Evolutionary conservation across 257 asterid genomes (phyloP).

Genomic region (Schizonepeta tenuifolia): DNA sequence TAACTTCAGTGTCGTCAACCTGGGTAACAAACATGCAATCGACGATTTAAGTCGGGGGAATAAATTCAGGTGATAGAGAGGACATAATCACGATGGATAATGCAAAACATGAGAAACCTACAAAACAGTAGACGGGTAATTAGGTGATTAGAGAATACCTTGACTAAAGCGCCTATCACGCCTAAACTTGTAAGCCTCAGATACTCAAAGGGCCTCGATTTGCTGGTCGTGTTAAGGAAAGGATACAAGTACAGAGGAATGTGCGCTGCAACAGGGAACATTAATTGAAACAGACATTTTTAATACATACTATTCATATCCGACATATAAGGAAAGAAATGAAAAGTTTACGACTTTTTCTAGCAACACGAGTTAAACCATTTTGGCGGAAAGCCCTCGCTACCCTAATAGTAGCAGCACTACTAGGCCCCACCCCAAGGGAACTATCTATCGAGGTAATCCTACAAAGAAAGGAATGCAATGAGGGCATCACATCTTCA

Average conservation of each 20-base stretch:
- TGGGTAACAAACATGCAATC: slow-evolving; percentile 30
- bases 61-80: slow-evolving; percentile 8
- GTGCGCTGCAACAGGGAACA: slow-evolving; percentile 67
- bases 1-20: slow-evolving; percentile 96
- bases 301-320: background rate
- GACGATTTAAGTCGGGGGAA: background rate
- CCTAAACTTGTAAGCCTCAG: slow-evolving; percentile 96
- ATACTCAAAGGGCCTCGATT: slow-evolving; percentile 92
- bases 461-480: background rate
- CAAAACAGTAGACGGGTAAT: slow-evolving; percentile 8
- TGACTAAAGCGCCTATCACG: slow-evolving; percentile 94
- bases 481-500: slow-evolving; percentile 1
- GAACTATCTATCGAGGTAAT: background rate
- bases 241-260: slow-evolving; percentile 89
- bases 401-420: background rate
- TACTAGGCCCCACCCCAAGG: background rate
- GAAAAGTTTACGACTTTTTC: background rate
- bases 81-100: too few species aligned
- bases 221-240: slow-evolving; percentile 90
- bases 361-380: background rate
- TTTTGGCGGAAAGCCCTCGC: background rate
- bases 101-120: too few species aligned
- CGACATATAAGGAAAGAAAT: background rate
- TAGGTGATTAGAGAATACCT: slow-evolving; percentile 55
- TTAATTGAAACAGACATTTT: slow-evolving; percentile 22